phyloP scores from a whole-genome alignment of 495 filamentous ascomycete species.

The Aspergillus sparsus region DNA sequence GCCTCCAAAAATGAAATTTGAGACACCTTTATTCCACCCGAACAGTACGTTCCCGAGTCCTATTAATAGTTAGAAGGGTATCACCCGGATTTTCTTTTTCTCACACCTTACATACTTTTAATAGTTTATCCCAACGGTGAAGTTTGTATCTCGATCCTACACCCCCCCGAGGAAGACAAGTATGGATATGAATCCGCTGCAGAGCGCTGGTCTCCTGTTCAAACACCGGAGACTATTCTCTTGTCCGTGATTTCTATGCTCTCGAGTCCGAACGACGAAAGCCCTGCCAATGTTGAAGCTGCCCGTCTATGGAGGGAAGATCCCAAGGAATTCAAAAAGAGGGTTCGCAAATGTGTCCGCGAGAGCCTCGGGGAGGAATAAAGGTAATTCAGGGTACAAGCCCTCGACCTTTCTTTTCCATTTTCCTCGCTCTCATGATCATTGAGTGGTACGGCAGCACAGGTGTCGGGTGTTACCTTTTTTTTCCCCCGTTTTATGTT shows the following conservation, averaged over 20 bases:
- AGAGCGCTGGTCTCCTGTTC: constrained; percentile 96
- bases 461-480: constrained; percentile 25
- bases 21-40: constrained; percentile 87
- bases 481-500: neutral
- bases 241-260: constrained; percentile 93
- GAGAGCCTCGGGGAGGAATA: constrained; percentile 79
- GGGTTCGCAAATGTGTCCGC: constrained; percentile 75
- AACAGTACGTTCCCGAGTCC: constrained; percentile 59
- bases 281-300: constrained; percentile 92
- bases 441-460: constrained; percentile 8
- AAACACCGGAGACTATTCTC: constrained; percentile 93
- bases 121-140: constrained; percentile 81
- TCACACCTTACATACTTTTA: neutral
- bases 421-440: constrained; percentile 9
- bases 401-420: neutral
- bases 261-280: constrained; percentile 90
- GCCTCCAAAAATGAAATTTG: constrained; percentile 91
- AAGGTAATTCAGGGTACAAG: neutral
- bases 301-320: constrained; percentile 86
- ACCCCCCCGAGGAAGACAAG: constrained; percentile 93
- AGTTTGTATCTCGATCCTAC: constrained; percentile 96
- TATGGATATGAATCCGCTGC: constrained; percentile 92
- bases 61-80: neutral
- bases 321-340: constrained; percentile 73
- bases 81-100: neutral